Percentiles rank a stretch among this genome's conserved stretches.
phyloP scores from a whole-genome alignment of 2,329 filamentous ascomycete species.

The Hypoxylon sp. region DNA sequence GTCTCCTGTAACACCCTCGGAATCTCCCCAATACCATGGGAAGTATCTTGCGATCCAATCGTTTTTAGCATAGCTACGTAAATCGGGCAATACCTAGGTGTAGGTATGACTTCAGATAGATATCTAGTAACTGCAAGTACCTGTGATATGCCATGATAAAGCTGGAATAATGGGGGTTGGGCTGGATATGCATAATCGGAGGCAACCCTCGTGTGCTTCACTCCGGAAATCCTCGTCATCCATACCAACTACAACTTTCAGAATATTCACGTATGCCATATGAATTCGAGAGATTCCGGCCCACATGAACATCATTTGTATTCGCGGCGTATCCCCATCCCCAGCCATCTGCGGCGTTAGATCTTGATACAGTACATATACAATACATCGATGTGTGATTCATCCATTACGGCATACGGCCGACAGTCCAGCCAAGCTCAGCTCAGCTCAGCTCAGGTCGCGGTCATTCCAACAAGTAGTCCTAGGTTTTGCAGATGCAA shows the following conservation, averaged over 20 bases:
- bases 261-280: too few relatives aligned
- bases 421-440: background rate
- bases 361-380: slow-evolving; percentile 36
- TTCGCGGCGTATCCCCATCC: background rate
- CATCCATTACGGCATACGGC: background rate
- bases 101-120: too few relatives aligned
- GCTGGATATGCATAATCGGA: background rate
- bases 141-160: background rate
- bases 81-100: too few relatives aligned
- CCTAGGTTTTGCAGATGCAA: slow-evolving; percentile 1
- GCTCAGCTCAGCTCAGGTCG: background rate
- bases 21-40: background rate
- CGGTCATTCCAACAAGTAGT: background rate
- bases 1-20: background rate
- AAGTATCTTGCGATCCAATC: background rate
- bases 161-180: background rate
- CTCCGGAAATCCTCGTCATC: background rate
- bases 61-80: background rate
- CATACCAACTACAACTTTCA: too few relatives aligned
- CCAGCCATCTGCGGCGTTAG: background rate
- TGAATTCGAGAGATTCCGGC: background rate
- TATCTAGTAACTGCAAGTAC: background rate
- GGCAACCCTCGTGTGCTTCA: background rate
- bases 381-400: slow-evolving; percentile 19
- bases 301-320: background rate